phyloP scores from a whole-genome alignment of 1,284 basidiomycete species.

The Leccinum cinnamomeum region DNA sequence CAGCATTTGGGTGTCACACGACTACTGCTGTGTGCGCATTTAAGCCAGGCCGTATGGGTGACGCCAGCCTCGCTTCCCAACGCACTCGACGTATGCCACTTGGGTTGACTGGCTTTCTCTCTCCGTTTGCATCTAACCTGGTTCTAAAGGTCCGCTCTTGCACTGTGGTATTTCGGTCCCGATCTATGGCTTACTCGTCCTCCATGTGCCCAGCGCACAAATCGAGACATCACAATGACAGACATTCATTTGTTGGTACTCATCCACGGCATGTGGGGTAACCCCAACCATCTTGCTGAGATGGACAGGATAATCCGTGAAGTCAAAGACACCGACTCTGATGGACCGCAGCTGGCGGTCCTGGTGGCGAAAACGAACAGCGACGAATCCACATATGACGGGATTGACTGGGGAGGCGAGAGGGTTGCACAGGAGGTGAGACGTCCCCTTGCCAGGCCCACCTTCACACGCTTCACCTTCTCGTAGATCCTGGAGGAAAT shows the following conservation, averaged over 20 bases:
- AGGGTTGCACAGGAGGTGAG: slow-evolving; percentile 64
- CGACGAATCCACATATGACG: slow-evolving; percentile 67
- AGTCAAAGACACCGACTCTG: slow-evolving; percentile 26
- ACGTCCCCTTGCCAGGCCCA: not conserved
- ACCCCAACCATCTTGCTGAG: slow-evolving; percentile 53
- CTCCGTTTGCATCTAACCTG: not conserved
- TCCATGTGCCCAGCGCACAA: not conserved
- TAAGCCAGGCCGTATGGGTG: slow-evolving; percentile 4
- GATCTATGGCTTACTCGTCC: slow-evolving; percentile 1
- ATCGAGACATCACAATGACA: slow-evolving; percentile 24
- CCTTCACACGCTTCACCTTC: slow-evolving; percentile 6
- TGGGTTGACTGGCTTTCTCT: not conserved
- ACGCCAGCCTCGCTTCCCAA: slow-evolving; percentile 10
- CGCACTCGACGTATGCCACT: slow-evolving; percentile 6
- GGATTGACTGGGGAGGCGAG: slow-evolving; percentile 74
- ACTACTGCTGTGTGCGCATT: not conserved
- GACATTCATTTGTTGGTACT: slow-evolving; percentile 63
- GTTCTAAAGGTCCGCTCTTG: slow-evolving; percentile 5
- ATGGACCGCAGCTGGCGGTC: slow-evolving; percentile 43
- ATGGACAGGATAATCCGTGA: slow-evolving; percentile 47
- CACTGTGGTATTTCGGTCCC: not conserved
- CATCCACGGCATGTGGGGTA: slow-evolving; percentile 86
- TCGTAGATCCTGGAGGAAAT: slow-evolving; percentile 54
- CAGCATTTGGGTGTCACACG: slow-evolving; percentile 1
- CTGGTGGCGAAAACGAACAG: slow-evolving; percentile 53